Percentiles rank a stretch among this genome's conserved stretches.
phyloP scores from a whole-genome alignment of 1,284 basidiomycete genomes.

The Ceratobasidium sp. region DNA sequence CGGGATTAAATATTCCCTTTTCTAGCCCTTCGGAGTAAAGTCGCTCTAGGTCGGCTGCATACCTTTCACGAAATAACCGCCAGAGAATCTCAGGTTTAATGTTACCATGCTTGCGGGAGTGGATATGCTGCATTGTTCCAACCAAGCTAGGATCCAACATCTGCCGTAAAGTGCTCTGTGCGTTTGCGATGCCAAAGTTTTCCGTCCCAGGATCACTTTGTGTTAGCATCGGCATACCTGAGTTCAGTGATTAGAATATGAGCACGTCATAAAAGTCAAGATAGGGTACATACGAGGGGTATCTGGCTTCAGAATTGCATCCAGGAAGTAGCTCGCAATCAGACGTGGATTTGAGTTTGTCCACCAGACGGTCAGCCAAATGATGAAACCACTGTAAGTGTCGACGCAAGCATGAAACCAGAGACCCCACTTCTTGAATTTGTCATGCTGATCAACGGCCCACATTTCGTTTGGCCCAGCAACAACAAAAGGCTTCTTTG shows the following conservation, averaged over 20 bases:
- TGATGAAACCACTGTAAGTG: conserved; percentile 51
- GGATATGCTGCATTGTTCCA: conserved; percentile 55
- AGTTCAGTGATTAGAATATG: neutral
- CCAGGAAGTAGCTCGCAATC: conserved; percentile 53
- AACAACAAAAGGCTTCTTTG: conserved; percentile 27
- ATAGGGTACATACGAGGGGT: conserved; percentile 45
- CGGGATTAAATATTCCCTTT: conserved; percentile 53
- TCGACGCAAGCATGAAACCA: conserved; percentile 55
- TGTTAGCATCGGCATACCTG: conserved; percentile 53
- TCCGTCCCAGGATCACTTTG: conserved; percentile 58
- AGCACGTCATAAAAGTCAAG: neutral
- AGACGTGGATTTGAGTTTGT: conserved; percentile 57
- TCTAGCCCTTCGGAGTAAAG: conserved; percentile 50
- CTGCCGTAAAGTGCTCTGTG: conserved; percentile 54
- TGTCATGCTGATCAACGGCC: conserved; percentile 58
- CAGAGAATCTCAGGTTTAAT: conserved; percentile 56
- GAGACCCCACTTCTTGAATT: conserved; percentile 57
- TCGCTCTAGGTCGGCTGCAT: conserved; percentile 52
- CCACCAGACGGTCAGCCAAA: conserved; percentile 59
- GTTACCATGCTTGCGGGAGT: conserved; percentile 53
- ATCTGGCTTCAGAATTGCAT: conserved; percentile 46
- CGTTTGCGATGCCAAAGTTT: conserved; percentile 57
- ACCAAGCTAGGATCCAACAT: conserved; percentile 52
- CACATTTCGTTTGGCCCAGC: conserved; percentile 57
- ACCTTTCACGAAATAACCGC: conserved; percentile 50